Base-by-base conservation (phyloP, 257 asterid species). In the Verbena officinalis region DNA sequence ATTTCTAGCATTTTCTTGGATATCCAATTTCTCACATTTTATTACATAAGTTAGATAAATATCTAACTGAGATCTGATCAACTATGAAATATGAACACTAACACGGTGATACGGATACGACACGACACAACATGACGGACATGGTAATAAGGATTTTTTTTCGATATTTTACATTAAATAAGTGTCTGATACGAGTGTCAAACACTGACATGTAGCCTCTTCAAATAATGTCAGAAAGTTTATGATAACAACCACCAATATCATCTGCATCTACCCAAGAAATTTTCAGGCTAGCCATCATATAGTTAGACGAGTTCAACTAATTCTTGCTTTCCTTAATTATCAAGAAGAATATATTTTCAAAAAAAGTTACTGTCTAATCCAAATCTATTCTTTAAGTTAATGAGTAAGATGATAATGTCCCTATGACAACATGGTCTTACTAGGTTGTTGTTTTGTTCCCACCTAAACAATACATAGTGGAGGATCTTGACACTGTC, bases 391-490 rank as follows among this genome's bases (percentile, higher is more conserved):
- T 43, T 54, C 34, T 7, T 40, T 7, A 42, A 64, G 14, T 3
- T 30, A 12, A 44, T 7, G 14, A 59, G 23, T 17, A 39, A 15
- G 55, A 63, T 55, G 48, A 71, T 44, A 13, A 22, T 63, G 59
- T 53, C 60, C 21, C 14, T 17, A 44, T 8, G 55, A 68, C 67
- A 38, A 5, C 27, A 59, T 48, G 17, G 20, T 62, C 34, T 21
- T 42, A 53, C 64, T 62, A 31, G 59, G 36, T 16, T 62, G 55
- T 59, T 23, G 15, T 60, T 56, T 14, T 59, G 67, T 43, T 54
- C 67, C 50, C 63, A 64, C 62, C 62, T 48, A 58, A 64, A 57
- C 63, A 31, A 50, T 7, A 42, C 38, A 39, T 15, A 8, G 4
- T 57, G 9, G 16, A 38, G 31, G 48, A 17, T 44, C 55, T 30